Evolutionary conservation across 202 grass and related monocot species (phyloP).

Genomic region (Setaria italica): DNA sequence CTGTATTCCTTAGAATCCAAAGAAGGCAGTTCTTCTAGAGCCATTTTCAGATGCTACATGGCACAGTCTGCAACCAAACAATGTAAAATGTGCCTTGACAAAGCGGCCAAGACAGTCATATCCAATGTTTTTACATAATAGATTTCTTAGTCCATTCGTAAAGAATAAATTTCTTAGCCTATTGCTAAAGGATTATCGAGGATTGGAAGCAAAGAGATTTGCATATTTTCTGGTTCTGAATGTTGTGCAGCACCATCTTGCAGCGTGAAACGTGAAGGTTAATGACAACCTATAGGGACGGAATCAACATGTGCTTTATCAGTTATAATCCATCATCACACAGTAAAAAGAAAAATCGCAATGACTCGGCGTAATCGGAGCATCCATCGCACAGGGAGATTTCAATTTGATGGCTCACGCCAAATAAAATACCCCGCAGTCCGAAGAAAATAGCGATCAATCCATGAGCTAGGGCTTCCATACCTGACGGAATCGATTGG

Average conservation of each 20-base stretch:
- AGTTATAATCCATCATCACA: too few species aligned
- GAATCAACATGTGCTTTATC: too few species aligned
- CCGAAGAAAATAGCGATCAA: too few species aligned
- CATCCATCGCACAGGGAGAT: too few species aligned
- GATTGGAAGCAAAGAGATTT: background rate
- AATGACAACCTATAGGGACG: background rate
- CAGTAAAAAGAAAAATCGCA: too few species aligned
- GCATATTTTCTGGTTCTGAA: conserved; percentile 14
- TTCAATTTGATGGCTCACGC: too few species aligned
- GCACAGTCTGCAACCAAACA: conserved; percentile 26
- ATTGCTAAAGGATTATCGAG: background rate
- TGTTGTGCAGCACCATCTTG: background rate
- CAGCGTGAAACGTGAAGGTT: background rate
- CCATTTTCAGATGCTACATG: conserved; percentile 16
- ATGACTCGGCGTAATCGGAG: too few species aligned
- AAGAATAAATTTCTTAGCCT: background rate
- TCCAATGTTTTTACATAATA: background rate
- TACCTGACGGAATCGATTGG: too few species aligned
- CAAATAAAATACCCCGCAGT: too few species aligned
- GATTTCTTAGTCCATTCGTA: background rate
- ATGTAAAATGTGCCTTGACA: background rate
- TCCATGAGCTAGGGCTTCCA: too few species aligned
- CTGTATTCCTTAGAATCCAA: background rate
- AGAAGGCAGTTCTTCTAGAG: background rate
- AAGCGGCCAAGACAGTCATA: background rate